These are phyloP conservation scores for Vanilla planifolia DNA, from an alignment of 106 monocot species.

Conservation along the genomic window DNA sequence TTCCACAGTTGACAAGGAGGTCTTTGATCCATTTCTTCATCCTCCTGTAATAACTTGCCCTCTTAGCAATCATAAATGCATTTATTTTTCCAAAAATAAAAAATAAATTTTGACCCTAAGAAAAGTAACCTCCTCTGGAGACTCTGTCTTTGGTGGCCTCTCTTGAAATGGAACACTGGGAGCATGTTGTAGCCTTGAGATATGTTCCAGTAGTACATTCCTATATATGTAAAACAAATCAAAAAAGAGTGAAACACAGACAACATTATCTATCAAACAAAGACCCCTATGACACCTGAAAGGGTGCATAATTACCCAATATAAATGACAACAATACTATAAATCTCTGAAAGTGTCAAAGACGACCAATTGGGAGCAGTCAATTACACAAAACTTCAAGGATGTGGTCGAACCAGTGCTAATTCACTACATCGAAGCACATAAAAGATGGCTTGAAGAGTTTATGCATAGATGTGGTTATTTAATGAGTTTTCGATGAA, in stretches of 20 bases:
- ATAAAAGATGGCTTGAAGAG: too few relatives aligned
- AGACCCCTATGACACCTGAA: too few relatives aligned
- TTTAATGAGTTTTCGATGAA: too few relatives aligned
- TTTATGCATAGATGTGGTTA: too few relatives aligned
- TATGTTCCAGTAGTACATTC: conserved; percentile 32
- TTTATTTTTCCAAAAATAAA: neutral
- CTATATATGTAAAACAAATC: conserved; percentile 13
- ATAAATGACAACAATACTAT: too few relatives aligned
- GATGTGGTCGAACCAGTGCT: too few relatives aligned
- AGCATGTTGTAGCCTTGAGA: conserved; percentile 31
- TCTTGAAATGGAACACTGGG: conserved; percentile 37
- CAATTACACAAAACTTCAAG: too few relatives aligned
- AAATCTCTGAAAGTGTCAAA: too few relatives aligned
- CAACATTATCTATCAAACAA: too few relatives aligned
- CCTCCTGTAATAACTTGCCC: conserved; percentile 14
- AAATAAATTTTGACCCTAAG: neutral
- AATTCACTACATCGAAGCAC: too few relatives aligned
- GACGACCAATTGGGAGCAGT: too few relatives aligned
- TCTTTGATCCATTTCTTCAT: conserved; percentile 20
- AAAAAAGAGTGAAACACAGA: neutral
- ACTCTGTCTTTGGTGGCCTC: conserved; percentile 31
- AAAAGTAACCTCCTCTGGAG: conserved; percentile 28
- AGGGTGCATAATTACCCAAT: neutral
- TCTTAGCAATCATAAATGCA: neutral
- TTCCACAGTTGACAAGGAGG: conserved; percentile 18